Conservation (phyloP, 2,329 filamentous ascomycete species). For the Cryphonectria naterciae region DNA sequence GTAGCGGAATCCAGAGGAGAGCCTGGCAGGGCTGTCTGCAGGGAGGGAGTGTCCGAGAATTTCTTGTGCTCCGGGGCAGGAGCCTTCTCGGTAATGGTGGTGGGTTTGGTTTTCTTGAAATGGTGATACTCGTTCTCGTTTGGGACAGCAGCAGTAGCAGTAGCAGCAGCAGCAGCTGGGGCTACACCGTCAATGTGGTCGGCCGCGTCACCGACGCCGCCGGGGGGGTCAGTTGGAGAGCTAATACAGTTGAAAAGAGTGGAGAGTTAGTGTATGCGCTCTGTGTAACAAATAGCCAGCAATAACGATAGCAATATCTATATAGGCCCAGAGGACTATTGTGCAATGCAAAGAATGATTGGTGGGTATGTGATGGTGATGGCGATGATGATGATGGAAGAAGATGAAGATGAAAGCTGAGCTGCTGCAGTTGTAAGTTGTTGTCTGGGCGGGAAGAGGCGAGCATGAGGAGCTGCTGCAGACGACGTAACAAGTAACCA, state of each 20-base stretch:
- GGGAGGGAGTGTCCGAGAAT: no score
- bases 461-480: not conserved
- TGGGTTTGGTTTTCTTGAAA: not conserved
- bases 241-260: slow-evolving; percentile 10
- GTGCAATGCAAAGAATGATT: not conserved
- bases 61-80: no score
- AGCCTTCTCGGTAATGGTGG: not conserved
- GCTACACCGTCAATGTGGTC: not conserved
- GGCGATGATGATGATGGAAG: not conserved
- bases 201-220: slow-evolving; percentile 5
- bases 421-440: not conserved
- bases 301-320: not conserved
- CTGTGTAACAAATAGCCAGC: not conserved
- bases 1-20: not conserved
- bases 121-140: slow-evolving; percentile 5
- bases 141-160: not conserved
- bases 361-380: not conserved
- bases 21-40: not conserved
- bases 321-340: not conserved
- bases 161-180: not conserved
- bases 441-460: not conserved
- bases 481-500: not conserved
- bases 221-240: not conserved
- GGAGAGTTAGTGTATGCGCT: slow-evolving; percentile 16
- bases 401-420: not conserved